phyloP scores from a whole-genome alignment of 2,329 filamentous ascomycete genomes.

The Decorospora gaudefroyi region DNA sequence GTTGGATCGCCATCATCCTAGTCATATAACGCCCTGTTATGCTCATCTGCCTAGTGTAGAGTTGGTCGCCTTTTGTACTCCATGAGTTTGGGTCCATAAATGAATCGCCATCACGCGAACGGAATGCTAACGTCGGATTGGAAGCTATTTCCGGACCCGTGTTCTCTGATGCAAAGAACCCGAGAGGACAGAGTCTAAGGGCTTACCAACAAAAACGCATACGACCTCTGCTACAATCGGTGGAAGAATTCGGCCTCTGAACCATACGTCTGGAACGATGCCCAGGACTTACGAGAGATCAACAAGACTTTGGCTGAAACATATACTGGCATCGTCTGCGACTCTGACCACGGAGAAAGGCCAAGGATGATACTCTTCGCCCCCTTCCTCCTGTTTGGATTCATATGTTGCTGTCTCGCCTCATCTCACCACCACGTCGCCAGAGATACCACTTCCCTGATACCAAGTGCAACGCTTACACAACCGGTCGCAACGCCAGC shows the following conservation, averaged over 20 bases:
- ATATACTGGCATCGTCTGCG: too few relatives aligned
- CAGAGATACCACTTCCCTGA: slow-evolving; percentile 20
- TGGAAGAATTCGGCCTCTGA: background rate
- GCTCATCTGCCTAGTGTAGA: slow-evolving; percentile 3
- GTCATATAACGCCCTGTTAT: slow-evolving; percentile 10
- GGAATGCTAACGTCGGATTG: background rate
- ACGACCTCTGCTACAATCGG: background rate
- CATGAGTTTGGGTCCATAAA: background rate
- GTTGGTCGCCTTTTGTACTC: background rate
- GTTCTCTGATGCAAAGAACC: background rate
- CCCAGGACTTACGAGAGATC: slow-evolving; percentile 4
- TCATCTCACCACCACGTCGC: slow-evolving; percentile 5
- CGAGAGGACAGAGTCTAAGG: slow-evolving; percentile 1
- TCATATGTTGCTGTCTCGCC: slow-evolving; percentile 12
- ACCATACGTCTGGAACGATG: slow-evolving; percentile 1
- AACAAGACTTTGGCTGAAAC: background rate
- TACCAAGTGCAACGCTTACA: slow-evolving; percentile 27
- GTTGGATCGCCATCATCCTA: background rate
- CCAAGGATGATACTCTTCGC: slow-evolving; percentile 20
- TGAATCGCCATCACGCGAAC: background rate
- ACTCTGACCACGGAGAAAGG: background rate
- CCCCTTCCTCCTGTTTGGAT: slow-evolving; percentile 7
- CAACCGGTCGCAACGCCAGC: slow-evolving; percentile 4
- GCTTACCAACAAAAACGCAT: background rate
- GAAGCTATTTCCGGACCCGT: background rate